Conservation (phyloP, 2,329 filamentous ascomycete genomes). For the Coleophoma eucalyptorum region DNA sequence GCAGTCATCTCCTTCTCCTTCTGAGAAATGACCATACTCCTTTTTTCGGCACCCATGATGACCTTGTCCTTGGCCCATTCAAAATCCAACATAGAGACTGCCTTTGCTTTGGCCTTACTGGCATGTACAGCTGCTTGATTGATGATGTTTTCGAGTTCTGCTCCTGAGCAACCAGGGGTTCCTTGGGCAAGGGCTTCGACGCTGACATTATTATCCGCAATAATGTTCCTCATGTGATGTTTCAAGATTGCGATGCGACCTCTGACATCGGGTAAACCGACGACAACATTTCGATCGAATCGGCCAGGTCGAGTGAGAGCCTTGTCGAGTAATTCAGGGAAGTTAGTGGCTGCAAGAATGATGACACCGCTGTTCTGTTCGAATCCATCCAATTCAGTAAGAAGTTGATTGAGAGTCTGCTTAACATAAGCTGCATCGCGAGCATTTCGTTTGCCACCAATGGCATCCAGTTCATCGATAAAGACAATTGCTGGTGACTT, state of each 20-base stretch:
- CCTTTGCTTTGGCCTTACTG: conserved; percentile 76
- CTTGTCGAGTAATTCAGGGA: conserved; percentile 91
- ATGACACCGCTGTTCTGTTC: conserved; percentile 93
- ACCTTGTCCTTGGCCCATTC: conserved; percentile 99
- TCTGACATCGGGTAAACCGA: conserved; percentile 86
- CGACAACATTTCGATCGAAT: conserved; percentile 89
- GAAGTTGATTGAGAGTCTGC: conserved; percentile 93
- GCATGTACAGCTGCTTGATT: conserved; percentile 95
- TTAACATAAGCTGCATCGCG: conserved; percentile 93
- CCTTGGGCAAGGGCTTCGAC: conserved; percentile 79
- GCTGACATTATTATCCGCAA: conserved; percentile 76
- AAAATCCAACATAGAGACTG: conserved; percentile 76
- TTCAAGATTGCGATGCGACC: conserved; percentile 90
- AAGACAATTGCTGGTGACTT: conserved; percentile 94
- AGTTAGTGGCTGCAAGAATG: conserved; percentile 94
- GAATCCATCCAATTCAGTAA: conserved; percentile 96
- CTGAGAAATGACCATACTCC: conserved; percentile 82
- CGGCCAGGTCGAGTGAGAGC: conserved; percentile 90
- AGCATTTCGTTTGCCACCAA: conserved; percentile 90
- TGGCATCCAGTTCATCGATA: conserved; percentile 91
- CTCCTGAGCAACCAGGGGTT: conserved; percentile 89
- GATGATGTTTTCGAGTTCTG: conserved; percentile 93
- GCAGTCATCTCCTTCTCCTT: conserved; percentile 96
- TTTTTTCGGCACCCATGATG: conserved; percentile 91
- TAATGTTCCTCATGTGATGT: conserved; percentile 91